Evolutionary conservation across 2,329 filamentous ascomycete species (phyloP), one percentile per base, ranked within the genome.

Genomic region (Trichoderma asperellum): DNA sequence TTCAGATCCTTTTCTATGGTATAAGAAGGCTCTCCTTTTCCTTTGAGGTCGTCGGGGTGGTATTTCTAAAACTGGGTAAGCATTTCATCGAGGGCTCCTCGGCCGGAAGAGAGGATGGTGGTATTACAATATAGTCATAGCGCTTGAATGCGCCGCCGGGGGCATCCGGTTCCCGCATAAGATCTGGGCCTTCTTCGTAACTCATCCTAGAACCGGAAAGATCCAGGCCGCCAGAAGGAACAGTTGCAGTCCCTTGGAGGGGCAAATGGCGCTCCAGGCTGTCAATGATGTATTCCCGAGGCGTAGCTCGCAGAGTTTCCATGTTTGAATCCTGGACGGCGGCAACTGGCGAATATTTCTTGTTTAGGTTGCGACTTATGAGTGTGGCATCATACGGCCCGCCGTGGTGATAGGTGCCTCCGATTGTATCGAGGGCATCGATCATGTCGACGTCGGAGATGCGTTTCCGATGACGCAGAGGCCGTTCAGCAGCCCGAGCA

Each of bases 381-480:
- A 93, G 84, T 2, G 92, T 91, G 11, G 94, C 93, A 77, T 98
- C 95, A 74, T 92, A 98, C 0, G 95, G 95, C 0, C 95, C 94
- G 72, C 91, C 92, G 75, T 98, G 95, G 79, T 97, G 95, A 79
- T 97, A 97, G 2, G 85, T 81, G 21, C 85, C 85, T 62, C 87
- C 86, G 52, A 85, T 79, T n/a, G 86, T 85, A 77, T 97, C 95
- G 1, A 98, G 87, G 5, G 84, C 83, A 78, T 97, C 95, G 75
- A 98, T 96, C 10, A 85, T 84, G 78, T 98, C 94, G 1, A 92
- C 87, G 32, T 89, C 87, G 18, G 91, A 85, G 74, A 89, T 83
- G 75, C 85, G 87, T 77, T 88, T 90, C 73, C 84, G 86, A 77
- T 89, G 91, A 59, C 92, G 85, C 77, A 91, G 90, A 2, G 87